Evolutionary conservation across 2,329 filamentous ascomycete genomes (phyloP), one percentile per base, ranked within the genome.

Genomic region (Ceratocystis colombiana): DNA sequence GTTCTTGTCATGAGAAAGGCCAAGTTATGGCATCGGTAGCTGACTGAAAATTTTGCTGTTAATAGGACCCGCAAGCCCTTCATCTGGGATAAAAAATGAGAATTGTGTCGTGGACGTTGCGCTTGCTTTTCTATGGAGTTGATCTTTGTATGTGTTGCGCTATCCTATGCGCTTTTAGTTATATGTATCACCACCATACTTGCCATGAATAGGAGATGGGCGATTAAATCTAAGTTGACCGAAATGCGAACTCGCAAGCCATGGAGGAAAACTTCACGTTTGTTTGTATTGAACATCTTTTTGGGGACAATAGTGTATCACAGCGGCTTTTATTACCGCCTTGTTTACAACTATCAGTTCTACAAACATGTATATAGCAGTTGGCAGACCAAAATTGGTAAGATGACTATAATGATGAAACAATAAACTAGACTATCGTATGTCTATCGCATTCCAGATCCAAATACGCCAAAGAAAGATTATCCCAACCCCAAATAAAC

Each of bases 21-120:
- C 12, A 17, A 50, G 5, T 45, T 20, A 4, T n/a, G 59, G 33
- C 48, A 15, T 7, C 22, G n/a, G 1, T 44, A 20, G 7, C 8
- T 30, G 30, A 10, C 30, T 65, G 30, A 53, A 62, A 20, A 62
- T 17, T 1, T 61, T 66, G 20, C 37, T 66, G n/a, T 15, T 45
- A 41, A 53, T 48, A 85, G 82, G 66, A 84, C 83, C 69, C 77
- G 83, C 70, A 84, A 84, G 72, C 79, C 81, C 1, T 83, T 84
- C 69, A 78, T 84, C 68, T 84, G 80, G 78, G 72, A 76, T 55
- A 76, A 74, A 71, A 77, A 73, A 68, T 75, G 72, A 70, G 68
- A 44, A 22, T 15, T 55, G 46, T 44, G 6, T 22, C 6, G 48
- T 6, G 53, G 6, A 15, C n/a, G 17, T 64, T 44, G 15, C 5